Conservation (phyloP, 495 filamentous ascomycete species). For the Penicillium mononematosum region DNA sequence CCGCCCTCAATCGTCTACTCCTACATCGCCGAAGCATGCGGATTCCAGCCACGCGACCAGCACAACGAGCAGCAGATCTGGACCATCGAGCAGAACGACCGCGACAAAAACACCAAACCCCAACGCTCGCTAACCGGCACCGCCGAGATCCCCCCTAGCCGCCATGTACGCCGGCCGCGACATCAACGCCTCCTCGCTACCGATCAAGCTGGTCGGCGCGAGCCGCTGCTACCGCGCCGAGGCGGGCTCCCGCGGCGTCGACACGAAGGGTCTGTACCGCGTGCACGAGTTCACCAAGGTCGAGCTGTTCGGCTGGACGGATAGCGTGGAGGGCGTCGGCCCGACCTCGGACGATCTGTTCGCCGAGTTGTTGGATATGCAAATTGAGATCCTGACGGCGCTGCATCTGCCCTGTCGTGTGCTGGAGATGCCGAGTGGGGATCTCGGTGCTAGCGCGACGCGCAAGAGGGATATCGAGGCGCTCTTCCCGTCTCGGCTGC, state of each 20-base stretch:
- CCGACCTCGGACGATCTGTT: conserved; percentile 58
- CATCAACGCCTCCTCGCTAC: conserved; percentile 61
- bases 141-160: conserved; percentile 87
- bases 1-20: conserved; percentile 91
- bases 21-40: conserved; percentile 85
- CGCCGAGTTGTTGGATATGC: conserved; percentile 77
- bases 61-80: conserved; percentile 92
- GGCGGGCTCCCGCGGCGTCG: conserved; percentile 81
- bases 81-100: conserved; percentile 65
- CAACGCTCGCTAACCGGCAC: conserved; percentile 76
- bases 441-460: conserved; percentile 82
- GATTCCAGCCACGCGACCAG: conserved; percentile 89
- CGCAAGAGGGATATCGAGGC: conserved; percentile 93
- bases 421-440: conserved; percentile 85
- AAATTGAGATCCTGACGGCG: conserved; percentile 72
- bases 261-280: conserved; percentile 92
- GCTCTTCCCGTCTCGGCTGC: conserved; percentile 79
- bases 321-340: conserved; percentile 38
- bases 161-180: conserved; percentile 78
- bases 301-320: conserved; percentile 87
- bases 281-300: conserved; percentile 99
- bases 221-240: conserved; percentile 93
- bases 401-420: conserved; percentile 84
- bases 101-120: conserved; percentile 55
- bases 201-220: conserved; percentile 74